Conservation (phyloP, 73 alveolate species). For the Paramecium sexaurelia region DNA sequence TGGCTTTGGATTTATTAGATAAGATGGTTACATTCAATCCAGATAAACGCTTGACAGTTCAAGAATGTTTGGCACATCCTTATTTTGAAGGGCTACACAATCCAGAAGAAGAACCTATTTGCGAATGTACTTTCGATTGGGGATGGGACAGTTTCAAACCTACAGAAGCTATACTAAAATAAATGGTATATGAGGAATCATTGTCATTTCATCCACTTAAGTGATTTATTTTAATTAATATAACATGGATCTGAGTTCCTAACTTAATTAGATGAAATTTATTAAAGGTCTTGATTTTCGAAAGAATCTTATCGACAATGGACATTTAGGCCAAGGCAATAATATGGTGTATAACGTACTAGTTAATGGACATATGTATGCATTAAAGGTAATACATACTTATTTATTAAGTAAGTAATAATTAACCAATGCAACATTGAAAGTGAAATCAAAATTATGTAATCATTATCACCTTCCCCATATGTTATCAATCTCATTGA, state of each 20-base stretch:
- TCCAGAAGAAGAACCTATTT: constrained; percentile 65
- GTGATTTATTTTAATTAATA: constrained; percentile 36
- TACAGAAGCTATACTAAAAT: constrained; percentile 41
- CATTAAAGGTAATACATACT: background rate
- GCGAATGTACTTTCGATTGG: constrained; percentile 55
- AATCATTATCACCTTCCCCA: background rate
- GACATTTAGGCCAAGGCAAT: constrained; percentile 29
- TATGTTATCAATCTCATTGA: constrained; percentile 4
- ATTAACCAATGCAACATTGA: background rate
- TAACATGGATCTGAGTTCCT: constrained; percentile 14
- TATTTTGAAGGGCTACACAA: constrained; percentile 62
- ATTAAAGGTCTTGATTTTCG: constrained; percentile 44
- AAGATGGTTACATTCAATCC: constrained; percentile 63
- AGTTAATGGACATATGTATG: background rate
- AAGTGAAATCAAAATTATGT: constrained; percentile 15
- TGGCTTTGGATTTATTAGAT: constrained; percentile 60
- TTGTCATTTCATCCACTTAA: constrained; percentile 57
- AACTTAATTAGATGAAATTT: constrained; percentile 24
- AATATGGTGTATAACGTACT: background rate
- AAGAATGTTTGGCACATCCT: constrained; percentile 64
- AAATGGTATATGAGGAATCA: constrained; percentile 63
- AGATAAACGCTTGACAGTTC: constrained; percentile 49
- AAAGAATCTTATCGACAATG: background rate
- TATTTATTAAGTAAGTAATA: background rate
- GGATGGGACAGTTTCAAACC: constrained; percentile 62